These are phyloP conservation scores for Saccharum spontaneum DNA, from an alignment of 176 grass and related monocot species.

Conservation along the genomic window DNA sequence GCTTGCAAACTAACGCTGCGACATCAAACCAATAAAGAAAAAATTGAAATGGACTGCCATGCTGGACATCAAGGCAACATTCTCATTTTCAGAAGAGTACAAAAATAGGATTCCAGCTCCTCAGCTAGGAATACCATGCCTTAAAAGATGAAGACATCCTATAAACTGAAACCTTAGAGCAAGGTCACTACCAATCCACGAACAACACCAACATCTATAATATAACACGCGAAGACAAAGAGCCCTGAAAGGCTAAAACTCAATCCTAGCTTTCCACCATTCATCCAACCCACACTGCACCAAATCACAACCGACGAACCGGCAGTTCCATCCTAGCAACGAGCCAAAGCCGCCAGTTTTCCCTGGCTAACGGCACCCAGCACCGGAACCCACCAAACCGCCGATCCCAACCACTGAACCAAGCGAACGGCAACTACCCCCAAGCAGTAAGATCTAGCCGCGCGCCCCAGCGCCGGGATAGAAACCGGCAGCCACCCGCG, in stretches of 20 bases:
- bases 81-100: background rate
- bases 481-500: background rate
- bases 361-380: background rate
- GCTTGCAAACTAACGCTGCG: background rate
- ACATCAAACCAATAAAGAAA: background rate
- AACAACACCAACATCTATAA: background rate
- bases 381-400: background rate
- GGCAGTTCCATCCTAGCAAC: background rate
- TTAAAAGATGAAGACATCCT: background rate
- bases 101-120: background rate
- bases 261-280: background rate
- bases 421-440: conserved; percentile 5
- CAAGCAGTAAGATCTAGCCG: conserved; percentile 27
- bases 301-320: background rate
- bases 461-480: background rate
- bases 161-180: background rate
- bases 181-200: background rate
- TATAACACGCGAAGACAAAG: conserved; percentile 1
- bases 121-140: background rate
- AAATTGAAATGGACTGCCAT: background rate
- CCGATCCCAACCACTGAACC: conserved; percentile 6
- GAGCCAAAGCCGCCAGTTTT: background rate
- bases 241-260: background rate
- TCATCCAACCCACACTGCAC: conserved; percentile 2
- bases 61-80: background rate